phyloP scores from a whole-genome alignment of 495 filamentous ascomycete genomes.

The Glonium stellatum region DNA sequence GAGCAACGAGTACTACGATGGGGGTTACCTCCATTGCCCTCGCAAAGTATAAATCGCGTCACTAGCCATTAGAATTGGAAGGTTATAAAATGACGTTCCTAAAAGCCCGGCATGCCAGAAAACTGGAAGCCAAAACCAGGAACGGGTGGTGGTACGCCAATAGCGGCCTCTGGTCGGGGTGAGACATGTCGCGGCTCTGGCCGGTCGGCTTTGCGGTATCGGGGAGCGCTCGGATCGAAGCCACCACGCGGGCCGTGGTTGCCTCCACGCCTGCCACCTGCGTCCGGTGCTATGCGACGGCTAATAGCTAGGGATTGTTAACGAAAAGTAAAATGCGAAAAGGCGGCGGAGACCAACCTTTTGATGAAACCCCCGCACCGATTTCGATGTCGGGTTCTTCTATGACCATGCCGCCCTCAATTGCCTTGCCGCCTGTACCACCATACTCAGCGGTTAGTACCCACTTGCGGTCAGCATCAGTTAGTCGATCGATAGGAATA shows the following conservation, averaged over 20 bases:
- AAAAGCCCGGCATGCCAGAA: slow-evolving; percentile 26
- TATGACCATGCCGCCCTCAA: slow-evolving; percentile 78
- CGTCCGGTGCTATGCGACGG: slow-evolving; percentile 54
- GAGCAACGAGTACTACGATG: background rate
- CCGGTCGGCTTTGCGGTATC: slow-evolving; percentile 38
- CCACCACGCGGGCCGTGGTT: slow-evolving; percentile 33
- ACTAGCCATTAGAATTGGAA: background rate
- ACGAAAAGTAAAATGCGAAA: background rate
- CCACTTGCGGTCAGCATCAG: slow-evolving; percentile 95
- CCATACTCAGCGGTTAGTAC: slow-evolving; percentile 91
- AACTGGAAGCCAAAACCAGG: slow-evolving; percentile 63
- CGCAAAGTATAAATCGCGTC: background rate
- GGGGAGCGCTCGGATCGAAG: slow-evolving; percentile 8
- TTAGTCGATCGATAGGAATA: slow-evolving; percentile 85
- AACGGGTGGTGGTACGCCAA: slow-evolving; percentile 55
- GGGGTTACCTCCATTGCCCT: background rate
- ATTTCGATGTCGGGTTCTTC: slow-evolving; percentile 99
- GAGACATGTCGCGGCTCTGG: slow-evolving; percentile 37
- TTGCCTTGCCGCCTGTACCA: slow-evolving; percentile 75
- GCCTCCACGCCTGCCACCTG: slow-evolving; percentile 57
- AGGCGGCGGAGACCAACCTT: slow-evolving; percentile 42
- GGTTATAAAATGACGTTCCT: background rate
- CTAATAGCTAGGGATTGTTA: slow-evolving; percentile 57
- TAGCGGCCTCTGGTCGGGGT: slow-evolving; percentile 36
- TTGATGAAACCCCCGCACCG: slow-evolving; percentile 91